phyloP scores from a whole-genome alignment of 1,139 yeast species.

The Arxiozyma heterogenica region DNA sequence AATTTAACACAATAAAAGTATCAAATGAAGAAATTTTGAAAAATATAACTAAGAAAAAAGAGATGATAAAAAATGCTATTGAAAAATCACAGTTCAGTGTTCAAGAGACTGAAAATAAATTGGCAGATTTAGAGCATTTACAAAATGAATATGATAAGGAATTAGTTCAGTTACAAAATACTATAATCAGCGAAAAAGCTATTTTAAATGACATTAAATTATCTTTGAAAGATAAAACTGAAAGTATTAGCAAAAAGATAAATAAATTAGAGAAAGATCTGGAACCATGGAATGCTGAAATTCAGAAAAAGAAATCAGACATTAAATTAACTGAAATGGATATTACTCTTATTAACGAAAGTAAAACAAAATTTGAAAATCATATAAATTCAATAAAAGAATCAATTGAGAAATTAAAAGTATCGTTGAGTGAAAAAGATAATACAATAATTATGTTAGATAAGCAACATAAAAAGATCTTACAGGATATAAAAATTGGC shows the following conservation, averaged over 20 bases:
- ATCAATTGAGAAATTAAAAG: constrained; percentile 41
- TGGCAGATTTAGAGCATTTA: constrained; percentile 40
- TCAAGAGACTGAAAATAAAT: constrained; percentile 39
- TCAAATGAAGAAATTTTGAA: constrained; percentile 68
- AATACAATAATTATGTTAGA: constrained; percentile 36
- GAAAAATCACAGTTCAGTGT: constrained; percentile 33
- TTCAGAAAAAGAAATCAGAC: constrained; percentile 57
- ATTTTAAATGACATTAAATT: constrained; percentile 54
- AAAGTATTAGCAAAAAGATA: constrained; percentile 20
- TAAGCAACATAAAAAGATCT: constrained; percentile 40
- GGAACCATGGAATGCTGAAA: constrained; percentile 76
- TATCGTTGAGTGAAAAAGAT: constrained; percentile 48
- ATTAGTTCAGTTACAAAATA: constrained; percentile 37
- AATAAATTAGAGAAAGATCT: constrained; percentile 53
- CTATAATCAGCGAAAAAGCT: constrained; percentile 45
- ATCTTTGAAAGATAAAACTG: constrained; percentile 58
- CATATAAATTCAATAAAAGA: constrained; percentile 42
- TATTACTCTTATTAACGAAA: constrained; percentile 49
- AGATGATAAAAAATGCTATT: constrained; percentile 49
- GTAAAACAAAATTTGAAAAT: constrained; percentile 29
- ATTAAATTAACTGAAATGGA: constrained; percentile 59
- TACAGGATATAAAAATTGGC: constrained; percentile 50
- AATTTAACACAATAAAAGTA: constrained; percentile 41
- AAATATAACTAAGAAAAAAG: constrained; percentile 49
- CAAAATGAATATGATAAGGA: constrained; percentile 33